Percentiles rank a stretch among this genome's conserved stretches.
These are phyloP conservation scores for Fusarium poae DNA, from an alignment of 2,329 filamentous ascomycete species.

Conservation along the genomic window DNA sequence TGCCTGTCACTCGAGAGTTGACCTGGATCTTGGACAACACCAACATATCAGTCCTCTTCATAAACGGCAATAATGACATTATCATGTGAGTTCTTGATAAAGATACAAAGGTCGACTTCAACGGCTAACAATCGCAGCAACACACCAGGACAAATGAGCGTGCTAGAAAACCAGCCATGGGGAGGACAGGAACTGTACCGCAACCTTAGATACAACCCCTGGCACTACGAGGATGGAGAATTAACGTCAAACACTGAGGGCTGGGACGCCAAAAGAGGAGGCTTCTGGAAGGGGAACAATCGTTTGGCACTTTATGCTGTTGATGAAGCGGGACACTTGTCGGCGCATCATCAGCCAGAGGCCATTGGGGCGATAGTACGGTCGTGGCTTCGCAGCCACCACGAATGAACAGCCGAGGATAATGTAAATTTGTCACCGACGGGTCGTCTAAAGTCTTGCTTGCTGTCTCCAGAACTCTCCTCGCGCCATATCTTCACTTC, in stretches of 20 bases:
- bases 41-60: constrained; percentile 10
- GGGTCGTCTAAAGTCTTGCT: constrained; percentile 5
- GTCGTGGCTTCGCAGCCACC: constrained; percentile 20
- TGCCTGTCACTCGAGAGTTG: constrained; percentile 29
- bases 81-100: constrained; percentile 12
- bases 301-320: constrained; percentile 30
- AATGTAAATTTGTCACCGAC: background rate
- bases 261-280: constrained; percentile 15
- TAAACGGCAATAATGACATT: constrained; percentile 30
- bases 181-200: background rate
- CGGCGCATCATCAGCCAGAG: constrained; percentile 26
- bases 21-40: constrained; percentile 27
- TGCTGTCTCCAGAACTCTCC: background rate
- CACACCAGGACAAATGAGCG: constrained; percentile 33
- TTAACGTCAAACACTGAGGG: background rate
- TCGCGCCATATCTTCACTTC: background rate
- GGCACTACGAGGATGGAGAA: constrained; percentile 24
- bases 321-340: constrained; percentile 33
- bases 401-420: background rate
- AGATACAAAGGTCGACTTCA: background rate
- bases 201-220: background rate
- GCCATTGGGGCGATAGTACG: constrained; percentile 16
- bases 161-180: constrained; percentile 28
- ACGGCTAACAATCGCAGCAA: background rate
- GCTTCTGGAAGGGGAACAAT: constrained; percentile 28